Conservation (phyloP, 1,139 yeast species). For the Lodderomyces orthopsilosis region DNA sequence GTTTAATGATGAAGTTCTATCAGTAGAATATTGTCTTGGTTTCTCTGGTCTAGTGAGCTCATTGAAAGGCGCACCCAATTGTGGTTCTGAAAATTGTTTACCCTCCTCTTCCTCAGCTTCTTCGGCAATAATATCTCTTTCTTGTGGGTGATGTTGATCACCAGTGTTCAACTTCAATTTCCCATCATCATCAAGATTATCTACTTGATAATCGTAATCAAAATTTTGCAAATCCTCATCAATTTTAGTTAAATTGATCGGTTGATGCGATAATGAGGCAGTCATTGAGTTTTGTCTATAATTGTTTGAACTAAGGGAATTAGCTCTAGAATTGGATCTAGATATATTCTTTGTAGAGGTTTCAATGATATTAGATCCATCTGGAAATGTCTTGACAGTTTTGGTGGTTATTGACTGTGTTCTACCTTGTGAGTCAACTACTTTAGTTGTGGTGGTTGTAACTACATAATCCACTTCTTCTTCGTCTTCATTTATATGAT, state of each 20-base stretch:
- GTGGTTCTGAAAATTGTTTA: not conserved
- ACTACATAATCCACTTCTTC: constrained; percentile 29
- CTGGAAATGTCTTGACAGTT: constrained; percentile 40
- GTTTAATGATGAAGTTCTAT: constrained; percentile 11
- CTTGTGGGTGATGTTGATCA: constrained; percentile 1
- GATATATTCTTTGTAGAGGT: constrained; percentile 45
- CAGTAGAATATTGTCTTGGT: not conserved
- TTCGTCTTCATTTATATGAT: constrained; percentile 1
- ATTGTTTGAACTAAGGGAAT: constrained; percentile 24
- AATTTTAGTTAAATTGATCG: constrained; percentile 34
- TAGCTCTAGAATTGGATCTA: constrained; percentile 33
- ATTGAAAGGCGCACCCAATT: constrained; percentile 13
- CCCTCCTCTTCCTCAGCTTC: not conserved
- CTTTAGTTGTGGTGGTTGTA: constrained; percentile 45
- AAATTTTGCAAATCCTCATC: constrained; percentile 47
- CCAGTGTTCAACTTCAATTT: constrained; percentile 13
- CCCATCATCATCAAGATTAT: constrained; percentile 14
- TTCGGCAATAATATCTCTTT: not conserved
- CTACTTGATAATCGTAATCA: constrained; percentile 41
- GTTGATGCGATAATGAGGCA: constrained; percentile 9
- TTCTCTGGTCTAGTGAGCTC: constrained; percentile 2
- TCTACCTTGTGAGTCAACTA: constrained; percentile 43
- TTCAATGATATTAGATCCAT: constrained; percentile 46
- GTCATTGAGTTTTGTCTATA: constrained; percentile 22
- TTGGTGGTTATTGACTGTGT: constrained; percentile 44